These are phyloP conservation scores for Colletotrichum incanum DNA, from an alignment of 2,329 filamentous ascomycete species.

Conservation along the genomic window DNA sequence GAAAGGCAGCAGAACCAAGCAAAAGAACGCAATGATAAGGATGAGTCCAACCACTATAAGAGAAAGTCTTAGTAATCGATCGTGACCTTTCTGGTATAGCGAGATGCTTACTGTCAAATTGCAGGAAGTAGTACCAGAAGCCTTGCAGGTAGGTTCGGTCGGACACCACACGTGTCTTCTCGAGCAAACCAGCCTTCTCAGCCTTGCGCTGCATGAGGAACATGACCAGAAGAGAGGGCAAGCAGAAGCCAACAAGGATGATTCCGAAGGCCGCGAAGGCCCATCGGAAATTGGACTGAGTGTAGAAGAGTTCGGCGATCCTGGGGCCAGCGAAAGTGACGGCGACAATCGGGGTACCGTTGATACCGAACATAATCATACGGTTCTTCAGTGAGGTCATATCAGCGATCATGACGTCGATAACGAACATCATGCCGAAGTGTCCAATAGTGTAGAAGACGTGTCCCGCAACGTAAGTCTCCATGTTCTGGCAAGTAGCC, in stretches of 20 bases:
- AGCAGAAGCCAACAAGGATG: conserved; percentile 67
- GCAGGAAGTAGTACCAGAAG: conserved; percentile 36
- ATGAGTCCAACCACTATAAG: conserved; percentile 61
- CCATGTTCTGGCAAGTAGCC: conserved; percentile 71
- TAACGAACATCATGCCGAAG: conserved; percentile 58
- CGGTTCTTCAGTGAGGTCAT: conserved; percentile 61
- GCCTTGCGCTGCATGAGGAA: conserved; percentile 62
- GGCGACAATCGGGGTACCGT: conserved; percentile 60
- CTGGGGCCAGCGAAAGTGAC: conserved; percentile 61
- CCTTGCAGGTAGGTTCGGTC: conserved; percentile 34
- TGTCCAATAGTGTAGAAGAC: conserved; percentile 76
- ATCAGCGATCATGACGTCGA: conserved; percentile 61
- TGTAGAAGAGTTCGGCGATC: conserved; percentile 58
- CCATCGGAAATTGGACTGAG: conserved; percentile 59
- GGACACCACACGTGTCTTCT: conserved; percentile 26
- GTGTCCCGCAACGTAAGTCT: conserved; percentile 72
- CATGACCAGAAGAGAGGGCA: conserved; percentile 56
- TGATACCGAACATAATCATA: conserved; percentile 59
- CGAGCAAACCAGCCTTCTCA: conserved; percentile 59
- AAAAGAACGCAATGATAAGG: conserved; percentile 63
- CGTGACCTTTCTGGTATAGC: accelerated
- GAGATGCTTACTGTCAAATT: conserved; percentile 41
- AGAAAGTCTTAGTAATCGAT: background rate
- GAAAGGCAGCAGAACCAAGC: conserved; percentile 71
- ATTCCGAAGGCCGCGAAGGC: conserved; percentile 75